Percentiles rank a stretch among this genome's conserved stretches.
Evolutionary conservation across 2,329 filamentous ascomycete species (phyloP).

Genomic region (Alternaria brassicicola): DNA sequence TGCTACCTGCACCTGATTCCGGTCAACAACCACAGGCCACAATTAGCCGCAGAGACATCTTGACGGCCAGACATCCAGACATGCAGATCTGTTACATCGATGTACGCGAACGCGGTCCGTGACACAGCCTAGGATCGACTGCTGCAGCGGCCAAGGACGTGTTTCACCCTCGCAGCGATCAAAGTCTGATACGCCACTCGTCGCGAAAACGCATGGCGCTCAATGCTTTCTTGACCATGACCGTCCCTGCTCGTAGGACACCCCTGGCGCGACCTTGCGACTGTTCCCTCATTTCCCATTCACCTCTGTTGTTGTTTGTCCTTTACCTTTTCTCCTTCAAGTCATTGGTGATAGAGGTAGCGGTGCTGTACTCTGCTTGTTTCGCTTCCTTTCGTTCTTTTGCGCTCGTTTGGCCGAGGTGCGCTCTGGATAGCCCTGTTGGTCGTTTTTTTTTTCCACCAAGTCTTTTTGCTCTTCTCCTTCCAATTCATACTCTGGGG

Average conservation of each 20-base stretch:
- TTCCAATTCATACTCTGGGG: slow-evolving; percentile 4
- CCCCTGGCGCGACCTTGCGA: slow-evolving; percentile 37
- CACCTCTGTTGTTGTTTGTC: slow-evolving; percentile 30
- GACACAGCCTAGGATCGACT: slow-evolving; percentile 15
- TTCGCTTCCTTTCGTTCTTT: slow-evolving; percentile 41
- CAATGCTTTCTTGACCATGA: slow-evolving; percentile 43
- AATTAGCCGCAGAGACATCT: not conserved
- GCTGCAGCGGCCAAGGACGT: slow-evolving; percentile 17
- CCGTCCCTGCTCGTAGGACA: slow-evolving; percentile 28
- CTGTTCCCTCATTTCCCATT: slow-evolving; percentile 21
- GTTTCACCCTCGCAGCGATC: slow-evolving; percentile 34
- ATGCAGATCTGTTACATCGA: slow-evolving; percentile 18
- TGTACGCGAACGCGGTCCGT: slow-evolving; percentile 27
- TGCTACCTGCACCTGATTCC: slow-evolving; percentile 4
- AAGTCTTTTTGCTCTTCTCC: not conserved
- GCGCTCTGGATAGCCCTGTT: slow-evolving; percentile 29
- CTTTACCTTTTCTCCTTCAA: slow-evolving; percentile 32
- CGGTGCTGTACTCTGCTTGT: slow-evolving; percentile 45
- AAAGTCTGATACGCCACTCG: slow-evolving; percentile 38
- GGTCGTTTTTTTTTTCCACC: slow-evolving; percentile 6
- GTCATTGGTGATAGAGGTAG: slow-evolving; percentile 40
- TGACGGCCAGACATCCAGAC: slow-evolving; percentile 4
- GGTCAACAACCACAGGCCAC: slow-evolving; percentile 16
- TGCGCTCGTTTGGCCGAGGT: slow-evolving; percentile 41
- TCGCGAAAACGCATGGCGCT: slow-evolving; percentile 41